Evolutionary conservation across 257 asterid species (phyloP).

Genomic region (Parsonsia alboflavescens): DNA sequence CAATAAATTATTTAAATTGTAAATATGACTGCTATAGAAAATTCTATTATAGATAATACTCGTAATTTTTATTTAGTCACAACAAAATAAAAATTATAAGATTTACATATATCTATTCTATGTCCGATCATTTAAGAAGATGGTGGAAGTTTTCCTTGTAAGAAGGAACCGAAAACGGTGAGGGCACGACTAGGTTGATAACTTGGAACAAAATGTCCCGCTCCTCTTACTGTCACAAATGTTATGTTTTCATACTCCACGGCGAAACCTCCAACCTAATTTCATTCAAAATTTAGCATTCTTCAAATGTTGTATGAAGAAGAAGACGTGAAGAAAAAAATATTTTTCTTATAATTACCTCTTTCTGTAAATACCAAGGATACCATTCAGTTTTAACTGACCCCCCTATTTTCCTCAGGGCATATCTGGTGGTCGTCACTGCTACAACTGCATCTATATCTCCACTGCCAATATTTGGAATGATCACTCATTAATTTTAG

Average conservation of each 20-base stretch:
- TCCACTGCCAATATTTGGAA: slow-evolving; percentile 36
- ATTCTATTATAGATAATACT: too few relatives aligned
- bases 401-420: slow-evolving; percentile 38
- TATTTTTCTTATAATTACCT: background rate
- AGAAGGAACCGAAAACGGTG: slow-evolving; percentile 36
- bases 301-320: too few relatives aligned
- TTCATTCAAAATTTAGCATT: too few relatives aligned
- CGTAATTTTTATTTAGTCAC: too few relatives aligned
- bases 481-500: background rate
- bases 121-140: too few relatives aligned
- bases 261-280: slow-evolving; percentile 58
- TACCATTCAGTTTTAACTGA: slow-evolving; percentile 42
- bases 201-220: slow-evolving; percentile 60
- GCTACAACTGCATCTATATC: slow-evolving; percentile 49
- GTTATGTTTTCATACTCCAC: slow-evolving; percentile 52
- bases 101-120: too few relatives aligned
- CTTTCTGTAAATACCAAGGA: slow-evolving; percentile 49
- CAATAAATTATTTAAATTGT: too few relatives aligned
- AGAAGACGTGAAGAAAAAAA: too few relatives aligned
- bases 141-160: slow-evolving; percentile 43
- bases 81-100: too few relatives aligned
- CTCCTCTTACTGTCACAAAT: slow-evolving; percentile 52
- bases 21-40: too few relatives aligned
- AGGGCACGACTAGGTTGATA: slow-evolving; percentile 54
- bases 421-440: slow-evolving; percentile 53